Base-by-base conservation (phyloP, 371 early-diverging fungal genomes). In the Caulochytrium protostelioides region DNA sequence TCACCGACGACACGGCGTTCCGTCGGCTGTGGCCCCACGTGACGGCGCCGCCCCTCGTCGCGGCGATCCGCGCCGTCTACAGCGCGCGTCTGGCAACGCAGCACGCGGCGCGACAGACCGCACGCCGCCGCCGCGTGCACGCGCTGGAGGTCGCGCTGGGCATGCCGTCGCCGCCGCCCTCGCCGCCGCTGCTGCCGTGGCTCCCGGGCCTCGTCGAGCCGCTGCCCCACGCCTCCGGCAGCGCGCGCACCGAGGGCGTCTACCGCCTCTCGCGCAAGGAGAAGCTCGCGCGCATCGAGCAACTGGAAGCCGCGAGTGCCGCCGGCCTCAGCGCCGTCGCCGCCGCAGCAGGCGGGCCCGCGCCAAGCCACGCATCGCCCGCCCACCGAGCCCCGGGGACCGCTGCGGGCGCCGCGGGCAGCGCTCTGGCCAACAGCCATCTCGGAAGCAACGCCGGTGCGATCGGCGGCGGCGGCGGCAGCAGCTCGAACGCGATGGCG, bases 211-310 rank as follows among this genome's bases (percentile, higher is more conserved):
- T 50, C 10, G 56, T 56, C 4, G 39, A n/a, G 13, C n/a, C n/a
- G 13, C 27, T 10, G 32, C 17, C 43, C 32, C 59, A 72, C 34
- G 45, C 55, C 22, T 74, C 76, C 0, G 86, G 85, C 10, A 63
- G 72, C 27, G 90, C 85, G 5, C 70, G 90, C 22, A 77, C 80
- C 0, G 69, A 83, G 45, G 73, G 76, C 5, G 69, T 60, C 46
- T 69, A 74, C 44, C 44, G 48, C 29, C 72, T 84, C 15, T 58
- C 77, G 0, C 69, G 67, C 7, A 48, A 55, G 15, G 62, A 59
- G 34, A 83, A 87, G 46, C 59, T 66, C 9, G 62, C 73, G 19
- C 66, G 66, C 3, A 56, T 39, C 73, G 24, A 61, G 67, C 8
- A 56, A 59, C 16, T 59, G 59, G 14, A 57, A 54, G 39, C 57